phyloP scores from a whole-genome alignment of 2,329 filamentous ascomycete species.

The Xenoacremonium recifei region DNA sequence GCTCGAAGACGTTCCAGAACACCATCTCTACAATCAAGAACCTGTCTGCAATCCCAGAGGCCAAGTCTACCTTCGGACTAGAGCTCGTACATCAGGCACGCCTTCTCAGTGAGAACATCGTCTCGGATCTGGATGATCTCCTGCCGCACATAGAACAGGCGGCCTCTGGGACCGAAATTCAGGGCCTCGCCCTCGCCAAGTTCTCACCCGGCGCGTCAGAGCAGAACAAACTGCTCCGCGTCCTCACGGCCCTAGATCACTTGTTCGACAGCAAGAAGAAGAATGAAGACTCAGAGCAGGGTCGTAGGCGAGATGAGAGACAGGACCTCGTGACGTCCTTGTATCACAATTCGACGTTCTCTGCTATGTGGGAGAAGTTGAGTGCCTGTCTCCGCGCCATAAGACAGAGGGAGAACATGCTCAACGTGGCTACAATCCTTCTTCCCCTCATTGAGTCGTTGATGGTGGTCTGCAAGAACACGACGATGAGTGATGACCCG shows the following conservation, averaged over 20 bases:
- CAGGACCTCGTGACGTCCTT: conserved; percentile 83
- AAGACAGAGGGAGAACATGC: conserved; percentile 87
- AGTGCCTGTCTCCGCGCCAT: conserved; percentile 87
- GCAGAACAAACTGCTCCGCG: conserved; percentile 90
- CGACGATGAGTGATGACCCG: conserved; percentile 70
- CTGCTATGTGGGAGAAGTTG: conserved; percentile 86
- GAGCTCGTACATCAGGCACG: conserved; percentile 89
- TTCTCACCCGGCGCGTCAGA: conserved; percentile 96
- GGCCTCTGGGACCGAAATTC: conserved; percentile 87
- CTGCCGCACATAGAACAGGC: conserved; percentile 84
- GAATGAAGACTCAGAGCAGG: conserved; percentile 45
- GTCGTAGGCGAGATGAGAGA: conserved; percentile 61
- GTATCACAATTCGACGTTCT: conserved; percentile 89
- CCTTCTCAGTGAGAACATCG: conserved; percentile 77
- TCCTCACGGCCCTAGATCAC: conserved; percentile 92
- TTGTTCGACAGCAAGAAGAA: conserved; percentile 83
- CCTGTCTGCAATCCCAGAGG: conserved; percentile 85
- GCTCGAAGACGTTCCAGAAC: conserved; percentile 96
- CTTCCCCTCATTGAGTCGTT: conserved; percentile 91
- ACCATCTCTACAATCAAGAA: conserved; percentile 99
- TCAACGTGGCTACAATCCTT: conserved; percentile 95
- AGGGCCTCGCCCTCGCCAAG: conserved; percentile 88
- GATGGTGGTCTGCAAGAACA: conserved; percentile 99
- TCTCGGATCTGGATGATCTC: conserved; percentile 80
- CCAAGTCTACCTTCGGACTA: conserved; percentile 87